phyloP scores from a whole-genome alignment of 2,329 filamentous ascomycete genomes.

The Xylariales sp. region DNA sequence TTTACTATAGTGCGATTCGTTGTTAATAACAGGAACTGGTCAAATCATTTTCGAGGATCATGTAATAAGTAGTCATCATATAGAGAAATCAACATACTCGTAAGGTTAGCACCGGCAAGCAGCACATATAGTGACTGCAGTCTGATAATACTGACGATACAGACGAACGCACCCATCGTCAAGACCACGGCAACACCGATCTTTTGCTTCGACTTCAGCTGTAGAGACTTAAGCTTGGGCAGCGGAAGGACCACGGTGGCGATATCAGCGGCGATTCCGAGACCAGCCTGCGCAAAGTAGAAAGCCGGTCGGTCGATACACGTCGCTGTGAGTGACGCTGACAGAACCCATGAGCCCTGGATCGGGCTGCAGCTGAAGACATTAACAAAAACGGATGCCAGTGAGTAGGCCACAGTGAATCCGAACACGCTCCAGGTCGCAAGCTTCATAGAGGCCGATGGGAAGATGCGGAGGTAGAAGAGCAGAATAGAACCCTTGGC shows the following conservation, averaged over 20 bases:
- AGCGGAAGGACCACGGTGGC: constrained; percentile 28
- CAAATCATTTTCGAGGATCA: no score
- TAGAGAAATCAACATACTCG: constrained; percentile 5
- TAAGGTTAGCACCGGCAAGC: constrained; percentile 12
- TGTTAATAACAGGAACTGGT: not conserved
- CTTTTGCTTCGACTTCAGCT: constrained; percentile 36
- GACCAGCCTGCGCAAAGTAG: constrained; percentile 20
- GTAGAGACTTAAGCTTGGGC: constrained; percentile 37
- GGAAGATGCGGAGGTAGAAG: constrained; percentile 22
- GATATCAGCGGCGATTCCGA: constrained; percentile 20
- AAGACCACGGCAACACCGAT: constrained; percentile 36
- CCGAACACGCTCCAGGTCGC: constrained; percentile 17
- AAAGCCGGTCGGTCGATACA: constrained; percentile 21
- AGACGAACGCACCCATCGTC: constrained; percentile 21
- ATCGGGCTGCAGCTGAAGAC: constrained; percentile 22
- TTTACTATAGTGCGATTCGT: constrained; percentile 6
- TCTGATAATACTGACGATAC: constrained; percentile 16
- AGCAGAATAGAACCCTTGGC: constrained; percentile 21
- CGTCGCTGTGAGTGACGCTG: constrained; percentile 13
- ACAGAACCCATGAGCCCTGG: constrained; percentile 16
- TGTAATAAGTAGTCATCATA: not conserved
- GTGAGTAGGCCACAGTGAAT: constrained; percentile 17
- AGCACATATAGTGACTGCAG: constrained; percentile 12
- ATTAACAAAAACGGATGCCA: constrained; percentile 17
- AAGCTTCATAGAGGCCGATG: constrained; percentile 13